phyloP scores from a whole-genome alignment of 2,329 filamentous ascomycete genomes.

The Tolypocladium tundrense region DNA sequence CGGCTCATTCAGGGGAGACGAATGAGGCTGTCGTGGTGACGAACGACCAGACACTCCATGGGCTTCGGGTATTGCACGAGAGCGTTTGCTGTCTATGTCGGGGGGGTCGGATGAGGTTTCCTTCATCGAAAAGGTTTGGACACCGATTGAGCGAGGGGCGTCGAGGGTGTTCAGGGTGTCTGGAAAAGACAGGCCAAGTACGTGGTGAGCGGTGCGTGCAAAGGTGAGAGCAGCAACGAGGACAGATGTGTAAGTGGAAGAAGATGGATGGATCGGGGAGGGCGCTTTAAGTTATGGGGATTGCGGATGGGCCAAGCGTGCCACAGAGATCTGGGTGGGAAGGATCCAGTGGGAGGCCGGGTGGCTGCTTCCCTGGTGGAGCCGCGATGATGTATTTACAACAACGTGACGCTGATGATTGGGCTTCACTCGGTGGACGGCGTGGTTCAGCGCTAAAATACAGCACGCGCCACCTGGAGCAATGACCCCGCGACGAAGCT shows the following conservation, averaged over 20 bases:
- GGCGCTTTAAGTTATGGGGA: not conserved
- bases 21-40: conserved; percentile 20
- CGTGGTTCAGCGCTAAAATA: not conserved
- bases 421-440: not conserved
- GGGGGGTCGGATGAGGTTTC: conserved; percentile 43
- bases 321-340: not conserved
- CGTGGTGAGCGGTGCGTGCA: not conserved
- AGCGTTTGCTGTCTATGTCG: conserved; percentile 46
- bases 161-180: not conserved
- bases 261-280: not conserved
- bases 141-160: not conserved
- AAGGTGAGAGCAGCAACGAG: not conserved
- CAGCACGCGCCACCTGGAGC: not conserved
- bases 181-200: not conserved
- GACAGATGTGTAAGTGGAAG: not conserved
- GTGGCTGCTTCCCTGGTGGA: not conserved
- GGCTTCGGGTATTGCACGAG: conserved; percentile 43
- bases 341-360: not conserved
- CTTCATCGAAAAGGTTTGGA: conserved; percentile 47
- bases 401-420: not conserved
- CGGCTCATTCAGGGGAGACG: conserved; percentile 4
- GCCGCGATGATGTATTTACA: not conserved
- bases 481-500: not conserved
- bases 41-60: conserved; percentile 36
- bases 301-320: not conserved